These are phyloP conservation scores for Barbatosphaeria neglecta DNA, from an alignment of 495 filamentous ascomycete genomes.

Conservation along the genomic window DNA sequence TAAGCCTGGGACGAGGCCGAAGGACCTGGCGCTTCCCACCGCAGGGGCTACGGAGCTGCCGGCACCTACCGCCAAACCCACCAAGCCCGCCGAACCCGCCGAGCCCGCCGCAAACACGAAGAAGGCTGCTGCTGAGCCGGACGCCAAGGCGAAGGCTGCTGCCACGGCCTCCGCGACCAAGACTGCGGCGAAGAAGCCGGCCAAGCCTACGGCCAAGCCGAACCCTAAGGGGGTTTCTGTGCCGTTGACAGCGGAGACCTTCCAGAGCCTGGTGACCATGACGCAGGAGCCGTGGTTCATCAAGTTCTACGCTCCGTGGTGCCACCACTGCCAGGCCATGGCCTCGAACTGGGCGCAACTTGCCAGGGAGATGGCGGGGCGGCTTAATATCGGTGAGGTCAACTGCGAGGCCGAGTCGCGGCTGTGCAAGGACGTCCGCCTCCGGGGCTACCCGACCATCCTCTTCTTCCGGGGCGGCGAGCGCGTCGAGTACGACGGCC, in stretches of 20 bases:
- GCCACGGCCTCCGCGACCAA: conserved; percentile 2
- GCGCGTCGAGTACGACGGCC: conserved; percentile 81
- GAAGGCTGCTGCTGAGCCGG: conserved; percentile 4
- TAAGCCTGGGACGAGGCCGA: conserved; percentile 65
- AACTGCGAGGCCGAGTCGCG: conserved; percentile 79
- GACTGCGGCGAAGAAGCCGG: conserved; percentile 17
- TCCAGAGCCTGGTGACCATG: conserved; percentile 74
- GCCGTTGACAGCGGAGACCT: conserved; percentile 69
- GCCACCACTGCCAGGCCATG: conserved; percentile 85
- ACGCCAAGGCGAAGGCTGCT: conserved; percentile 15
- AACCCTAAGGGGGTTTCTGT: conserved; percentile 67
- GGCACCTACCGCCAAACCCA: neutral
- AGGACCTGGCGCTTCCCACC: conserved; percentile 28
- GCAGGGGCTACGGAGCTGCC: conserved; percentile 17
- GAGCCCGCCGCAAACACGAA: neutral
- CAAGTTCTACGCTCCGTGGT: conserved; percentile 98
- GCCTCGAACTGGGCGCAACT: conserved; percentile 83
- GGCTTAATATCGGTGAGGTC: conserved; percentile 87
- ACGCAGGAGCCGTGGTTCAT: conserved; percentile 93
- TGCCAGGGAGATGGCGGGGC: conserved; percentile 75
- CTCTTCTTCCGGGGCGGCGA: conserved; percentile 90
- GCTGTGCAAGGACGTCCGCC: conserved; percentile 78
- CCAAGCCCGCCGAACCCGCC: neutral
- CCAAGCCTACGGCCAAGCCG: conserved; percentile 41
- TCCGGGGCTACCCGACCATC: conserved; percentile 76